These are phyloP conservation scores for Penicillium sp. DNA, from an alignment of 2,329 filamentous ascomycete species.

Conservation along the genomic window DNA sequence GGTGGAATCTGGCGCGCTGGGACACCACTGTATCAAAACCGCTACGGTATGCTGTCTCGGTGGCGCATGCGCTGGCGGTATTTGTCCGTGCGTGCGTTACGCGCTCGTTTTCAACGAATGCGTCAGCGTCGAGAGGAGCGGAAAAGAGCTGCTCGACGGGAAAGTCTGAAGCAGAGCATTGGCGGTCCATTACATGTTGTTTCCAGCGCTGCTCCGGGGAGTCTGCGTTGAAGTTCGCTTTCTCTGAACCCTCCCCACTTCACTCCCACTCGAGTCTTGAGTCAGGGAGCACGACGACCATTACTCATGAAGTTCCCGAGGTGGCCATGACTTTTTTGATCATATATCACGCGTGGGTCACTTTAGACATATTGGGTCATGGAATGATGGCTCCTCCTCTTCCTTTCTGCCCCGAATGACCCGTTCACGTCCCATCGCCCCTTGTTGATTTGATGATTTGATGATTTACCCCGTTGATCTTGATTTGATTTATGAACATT, in stretches of 20 bases:
- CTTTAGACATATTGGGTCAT: too few species aligned
- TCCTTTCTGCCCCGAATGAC: too few species aligned
- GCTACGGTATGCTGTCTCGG: conserved; percentile 33
- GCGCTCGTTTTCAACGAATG: conserved; percentile 42
- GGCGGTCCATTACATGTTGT: conserved; percentile 38
- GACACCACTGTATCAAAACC: conserved; percentile 28
- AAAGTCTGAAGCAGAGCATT: conserved; percentile 51
- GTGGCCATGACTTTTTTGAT: too few species aligned
- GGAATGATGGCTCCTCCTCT: too few species aligned
- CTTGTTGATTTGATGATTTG: too few species aligned
- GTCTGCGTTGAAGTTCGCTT: conserved; percentile 8
- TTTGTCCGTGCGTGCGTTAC: conserved; percentile 46
- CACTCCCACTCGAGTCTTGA: too few species aligned
- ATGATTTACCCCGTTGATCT: not conserved
- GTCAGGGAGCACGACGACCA: too few species aligned
- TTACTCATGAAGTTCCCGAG: too few species aligned
- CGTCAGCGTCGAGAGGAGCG: conserved; percentile 40
- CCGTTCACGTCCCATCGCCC: too few species aligned
- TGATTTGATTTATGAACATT: conserved; percentile 13
- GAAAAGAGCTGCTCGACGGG: conserved; percentile 47
- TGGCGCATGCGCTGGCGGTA: conserved; percentile 47
- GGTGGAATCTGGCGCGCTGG: conserved; percentile 24
- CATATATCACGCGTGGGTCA: too few species aligned
- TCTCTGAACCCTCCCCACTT: not conserved
- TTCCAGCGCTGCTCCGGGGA: conserved; percentile 24